phyloP scores from a whole-genome alignment of 257 asterid genomes.

The Solanum medicagineum region DNA sequence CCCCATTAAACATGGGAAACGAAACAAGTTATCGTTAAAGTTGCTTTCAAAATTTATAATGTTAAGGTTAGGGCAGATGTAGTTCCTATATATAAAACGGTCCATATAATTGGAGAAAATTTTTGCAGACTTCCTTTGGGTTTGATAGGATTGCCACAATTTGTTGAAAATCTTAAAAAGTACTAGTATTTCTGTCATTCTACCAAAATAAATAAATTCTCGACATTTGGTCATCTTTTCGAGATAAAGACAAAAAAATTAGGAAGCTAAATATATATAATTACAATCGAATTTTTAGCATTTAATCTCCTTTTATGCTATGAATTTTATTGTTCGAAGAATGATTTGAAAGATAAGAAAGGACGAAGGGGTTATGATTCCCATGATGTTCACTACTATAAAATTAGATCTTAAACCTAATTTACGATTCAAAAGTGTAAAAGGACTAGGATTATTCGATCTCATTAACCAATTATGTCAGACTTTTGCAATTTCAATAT shows the following conservation, averaged over 20 bases:
- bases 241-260: not conserved
- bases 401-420: too few relatives aligned
- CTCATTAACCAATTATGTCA: too few relatives aligned
- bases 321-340: too few relatives aligned
- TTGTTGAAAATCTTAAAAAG: not conserved
- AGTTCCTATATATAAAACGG: not conserved
- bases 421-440: too few relatives aligned
- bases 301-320: not conserved
- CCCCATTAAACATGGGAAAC: not conserved
- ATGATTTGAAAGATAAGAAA: too few relatives aligned
- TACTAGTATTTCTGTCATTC: not conserved
- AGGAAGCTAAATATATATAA: too few relatives aligned
- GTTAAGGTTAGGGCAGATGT: not conserved
- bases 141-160: not conserved
- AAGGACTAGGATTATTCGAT: too few relatives aligned
- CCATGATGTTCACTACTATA: too few relatives aligned
- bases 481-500: too few relatives aligned
- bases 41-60: not conserved
- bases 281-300: not conserved
- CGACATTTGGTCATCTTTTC: not conserved
- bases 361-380: too few relatives aligned
- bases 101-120: not conserved
- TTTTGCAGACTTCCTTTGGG: not conserved
- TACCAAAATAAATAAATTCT: not conserved
- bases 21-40: not conserved